Conservation (phyloP, 768 basidiomycete genomes). For the Rhizopogon roseolus region DNA sequence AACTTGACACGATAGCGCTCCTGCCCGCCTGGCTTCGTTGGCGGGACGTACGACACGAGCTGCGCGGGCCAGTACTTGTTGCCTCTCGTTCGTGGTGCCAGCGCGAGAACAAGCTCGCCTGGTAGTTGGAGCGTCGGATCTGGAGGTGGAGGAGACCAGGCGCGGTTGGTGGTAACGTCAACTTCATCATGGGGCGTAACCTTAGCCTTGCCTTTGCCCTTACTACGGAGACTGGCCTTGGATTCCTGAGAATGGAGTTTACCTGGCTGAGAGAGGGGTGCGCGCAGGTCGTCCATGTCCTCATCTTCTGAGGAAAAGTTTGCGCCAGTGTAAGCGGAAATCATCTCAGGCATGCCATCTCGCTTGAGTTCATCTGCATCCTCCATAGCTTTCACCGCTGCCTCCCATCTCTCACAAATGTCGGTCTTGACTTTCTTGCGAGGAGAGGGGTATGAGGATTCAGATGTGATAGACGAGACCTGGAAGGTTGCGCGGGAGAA, state of each 20-base stretch:
- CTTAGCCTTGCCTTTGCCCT: conserved; percentile 17
- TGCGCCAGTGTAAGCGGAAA: conserved; percentile 20
- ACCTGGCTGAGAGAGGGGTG: not conserved
- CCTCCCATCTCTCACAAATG: conserved; percentile 40
- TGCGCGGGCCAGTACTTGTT: conserved; percentile 63
- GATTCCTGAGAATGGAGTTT: conserved; percentile 14
- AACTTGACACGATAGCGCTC: conserved; percentile 55
- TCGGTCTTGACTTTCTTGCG: conserved; percentile 32
- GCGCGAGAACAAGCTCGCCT: conserved; percentile 62
- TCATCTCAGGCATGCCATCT: conserved; percentile 44
- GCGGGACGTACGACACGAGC: conserved; percentile 47
- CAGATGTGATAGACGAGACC: conserved; percentile 3
- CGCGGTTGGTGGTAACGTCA: conserved; percentile 7
- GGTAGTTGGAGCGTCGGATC: conserved; percentile 55
- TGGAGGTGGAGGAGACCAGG: conserved; percentile 37
- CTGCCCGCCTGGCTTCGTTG: conserved; percentile 29
- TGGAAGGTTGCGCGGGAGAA: conserved; percentile 39
- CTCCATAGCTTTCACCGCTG: conserved; percentile 44
- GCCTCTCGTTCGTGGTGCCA: conserved; percentile 21
- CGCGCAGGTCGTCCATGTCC: not conserved
- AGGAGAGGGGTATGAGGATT: conserved; percentile 28
- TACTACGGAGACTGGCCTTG: conserved; percentile 5
- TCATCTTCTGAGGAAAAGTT: conserved; percentile 9
- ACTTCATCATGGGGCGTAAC: not conserved
- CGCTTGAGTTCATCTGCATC: conserved; percentile 36